Conservation (phyloP, 345 rosid species). For the Populus ilicifolia region DNA sequence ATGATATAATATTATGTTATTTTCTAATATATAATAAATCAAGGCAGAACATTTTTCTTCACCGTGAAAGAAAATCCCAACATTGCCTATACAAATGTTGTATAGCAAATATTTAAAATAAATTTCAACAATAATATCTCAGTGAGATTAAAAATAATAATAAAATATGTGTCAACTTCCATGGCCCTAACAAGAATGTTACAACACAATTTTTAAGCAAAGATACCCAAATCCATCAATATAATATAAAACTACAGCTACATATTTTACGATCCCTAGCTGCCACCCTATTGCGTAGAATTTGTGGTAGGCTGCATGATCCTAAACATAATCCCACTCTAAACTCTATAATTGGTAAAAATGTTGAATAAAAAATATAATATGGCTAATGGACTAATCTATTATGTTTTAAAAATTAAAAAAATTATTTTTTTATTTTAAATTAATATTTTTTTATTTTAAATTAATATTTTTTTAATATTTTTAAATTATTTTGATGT, state of each 20-base stretch:
- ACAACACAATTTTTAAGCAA: not conserved
- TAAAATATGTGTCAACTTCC: not conserved
- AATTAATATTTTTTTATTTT: not conserved
- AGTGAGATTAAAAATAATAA: not conserved
- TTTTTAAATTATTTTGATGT: too few species aligned
- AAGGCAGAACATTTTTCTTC: not conserved
- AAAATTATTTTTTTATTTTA: not conserved
- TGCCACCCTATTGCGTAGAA: conserved; percentile 2
- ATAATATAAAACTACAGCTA: not conserved
- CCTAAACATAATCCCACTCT: not conserved
- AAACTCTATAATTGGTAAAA: too few species aligned
- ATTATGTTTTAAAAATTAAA: not conserved
- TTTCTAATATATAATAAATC: not conserved
- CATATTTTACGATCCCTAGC: not conserved
- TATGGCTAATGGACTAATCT: too few species aligned
- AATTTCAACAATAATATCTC: not conserved
- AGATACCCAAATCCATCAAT: not conserved
- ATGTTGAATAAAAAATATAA: too few species aligned
- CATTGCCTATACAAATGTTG: not conserved
- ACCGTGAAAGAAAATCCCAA: not conserved
- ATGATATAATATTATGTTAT: too few species aligned
- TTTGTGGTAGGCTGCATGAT: conserved; percentile 21
- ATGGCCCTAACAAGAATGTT: not conserved
- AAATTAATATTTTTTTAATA: rapidly evolving
- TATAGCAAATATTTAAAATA: not conserved